These are phyloP conservation scores for Linderniella brevidens DNA, from an alignment of 257 asterid genomes.

Conservation along the genomic window DNA sequence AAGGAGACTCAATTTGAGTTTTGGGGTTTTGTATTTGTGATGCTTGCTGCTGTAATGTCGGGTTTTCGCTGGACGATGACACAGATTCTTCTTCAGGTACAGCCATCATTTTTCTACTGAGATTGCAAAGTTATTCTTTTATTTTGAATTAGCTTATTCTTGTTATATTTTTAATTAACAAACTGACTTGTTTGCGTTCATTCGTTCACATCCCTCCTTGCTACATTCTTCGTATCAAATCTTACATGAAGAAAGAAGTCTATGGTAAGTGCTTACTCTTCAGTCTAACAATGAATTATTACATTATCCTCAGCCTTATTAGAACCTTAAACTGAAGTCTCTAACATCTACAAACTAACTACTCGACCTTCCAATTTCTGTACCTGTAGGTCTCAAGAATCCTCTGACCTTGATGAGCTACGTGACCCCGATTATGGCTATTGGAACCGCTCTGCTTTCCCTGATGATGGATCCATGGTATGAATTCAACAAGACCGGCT, in stretches of 20 bases:
- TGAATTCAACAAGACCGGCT: slow-evolving; percentile 42
- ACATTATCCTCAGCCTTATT: too few relatives aligned
- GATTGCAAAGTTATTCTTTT: not conserved
- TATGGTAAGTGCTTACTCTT: slow-evolving; percentile 50
- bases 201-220: not conserved
- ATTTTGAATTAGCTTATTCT: not conserved
- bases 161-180: slow-evolving; percentile 10
- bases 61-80: slow-evolving; percentile 99
- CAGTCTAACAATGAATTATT: too few relatives aligned
- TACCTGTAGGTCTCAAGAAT: slow-evolving; percentile 70
- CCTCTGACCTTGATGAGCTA: slow-evolving; percentile 96
- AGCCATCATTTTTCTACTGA: slow-evolving; percentile 5
- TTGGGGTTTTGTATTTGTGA: slow-evolving; percentile 92
- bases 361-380: slow-evolving; percentile 1
- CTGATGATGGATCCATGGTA: slow-evolving; percentile 88
- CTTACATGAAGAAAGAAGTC: slow-evolving; percentile 70
- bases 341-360: slow-evolving; percentile 3
- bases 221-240: slow-evolving; percentile 17
- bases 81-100: slow-evolving; percentile 97
- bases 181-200: not conserved
- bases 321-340: not conserved
- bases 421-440: slow-evolving; percentile 90
- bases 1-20: slow-evolving; percentile 88
- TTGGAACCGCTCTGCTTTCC: slow-evolving; percentile 76
- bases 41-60: slow-evolving; percentile 98